Conservation (phyloP, 805 yeast species). For the Hanseniaspora jakobsenii region DNA sequence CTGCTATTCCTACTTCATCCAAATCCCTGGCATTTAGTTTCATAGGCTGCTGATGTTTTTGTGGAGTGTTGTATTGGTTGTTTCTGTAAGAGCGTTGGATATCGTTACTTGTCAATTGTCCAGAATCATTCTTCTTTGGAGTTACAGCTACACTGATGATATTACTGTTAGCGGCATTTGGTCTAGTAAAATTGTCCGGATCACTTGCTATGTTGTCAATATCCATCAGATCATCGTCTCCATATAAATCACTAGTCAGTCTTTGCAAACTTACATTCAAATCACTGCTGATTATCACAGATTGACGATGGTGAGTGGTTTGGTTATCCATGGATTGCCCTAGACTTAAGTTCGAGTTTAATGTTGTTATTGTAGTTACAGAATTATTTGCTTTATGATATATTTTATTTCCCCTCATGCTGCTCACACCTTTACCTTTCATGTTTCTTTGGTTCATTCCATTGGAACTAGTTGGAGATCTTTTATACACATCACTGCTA, state of each 20-base stretch:
- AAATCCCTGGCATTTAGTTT: too few species aligned
- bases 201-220: slow-evolving; percentile 3
- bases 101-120: slow-evolving; percentile 15
- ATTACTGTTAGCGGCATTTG: too few species aligned
- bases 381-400: slow-evolving; percentile 12
- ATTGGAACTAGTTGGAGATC: slow-evolving; percentile 12
- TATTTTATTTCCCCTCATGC: not conserved
- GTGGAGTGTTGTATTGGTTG: slow-evolving; percentile 5
- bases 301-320: slow-evolving; percentile 18
- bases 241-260: slow-evolving; percentile 29
- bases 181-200: too few species aligned
- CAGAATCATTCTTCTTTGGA: slow-evolving; percentile 17
- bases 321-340: slow-evolving; percentile 8
- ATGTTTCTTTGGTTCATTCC: not conserved
- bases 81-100: not conserved
- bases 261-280: slow-evolving; percentile 27
- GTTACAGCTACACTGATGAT: slow-evolving; percentile 15
- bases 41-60: too few species aligned
- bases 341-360: slow-evolving; percentile 8
- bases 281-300: slow-evolving; percentile 24
- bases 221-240: slow-evolving; percentile 19
- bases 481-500: slow-evolving; percentile 1
- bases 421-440: not conserved
- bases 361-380: slow-evolving; percentile 11
- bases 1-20: too few species aligned